Conservation (phyloP, 345 rosid genomes). For the Mercurialis annua region DNA sequence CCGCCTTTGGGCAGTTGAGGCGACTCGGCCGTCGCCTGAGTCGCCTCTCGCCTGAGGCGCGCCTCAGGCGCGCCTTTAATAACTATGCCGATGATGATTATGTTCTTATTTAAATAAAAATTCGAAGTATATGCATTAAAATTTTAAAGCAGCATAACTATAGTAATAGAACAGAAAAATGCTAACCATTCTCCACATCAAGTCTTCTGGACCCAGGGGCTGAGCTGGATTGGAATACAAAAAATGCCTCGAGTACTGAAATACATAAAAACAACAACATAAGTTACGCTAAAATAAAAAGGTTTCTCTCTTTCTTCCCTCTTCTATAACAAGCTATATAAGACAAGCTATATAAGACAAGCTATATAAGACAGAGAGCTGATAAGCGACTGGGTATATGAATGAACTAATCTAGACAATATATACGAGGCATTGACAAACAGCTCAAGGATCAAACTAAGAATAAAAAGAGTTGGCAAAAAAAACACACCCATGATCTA, state of each 20-base stretch:
- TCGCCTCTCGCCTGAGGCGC: too few species aligned
- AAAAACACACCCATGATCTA: too few species aligned
- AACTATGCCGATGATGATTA: too few species aligned
- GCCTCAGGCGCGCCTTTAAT: too few species aligned
- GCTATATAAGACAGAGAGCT: not conserved
- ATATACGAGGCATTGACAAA: too few species aligned
- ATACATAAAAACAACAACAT: constrained; percentile 16
- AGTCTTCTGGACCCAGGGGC: constrained; percentile 93
- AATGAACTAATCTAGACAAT: too few species aligned
- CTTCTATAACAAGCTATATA: not conserved
- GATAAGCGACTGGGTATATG: not conserved
- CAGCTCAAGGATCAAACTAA: too few species aligned
- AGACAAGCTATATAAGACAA: not conserved
- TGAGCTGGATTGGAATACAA: constrained; percentile 88
- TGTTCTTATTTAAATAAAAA: not conserved
- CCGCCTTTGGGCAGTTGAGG: too few species aligned
- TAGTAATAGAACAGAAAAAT: not conserved
- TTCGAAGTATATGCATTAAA: not conserved
- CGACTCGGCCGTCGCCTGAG: too few species aligned
- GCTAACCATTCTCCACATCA: constrained; percentile 94
- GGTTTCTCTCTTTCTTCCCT: not conserved
- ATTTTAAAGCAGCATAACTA: not conserved
- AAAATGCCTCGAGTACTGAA: constrained; percentile 79
- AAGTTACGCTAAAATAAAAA: constrained; percentile 5
- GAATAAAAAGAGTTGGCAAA: too few species aligned